Evolutionary conservation across 768 basidiomycete genomes (phyloP), one percentile per base, ranked within the genome.

Genomic region (Trichaptum fuscoviolaceum): DNA sequence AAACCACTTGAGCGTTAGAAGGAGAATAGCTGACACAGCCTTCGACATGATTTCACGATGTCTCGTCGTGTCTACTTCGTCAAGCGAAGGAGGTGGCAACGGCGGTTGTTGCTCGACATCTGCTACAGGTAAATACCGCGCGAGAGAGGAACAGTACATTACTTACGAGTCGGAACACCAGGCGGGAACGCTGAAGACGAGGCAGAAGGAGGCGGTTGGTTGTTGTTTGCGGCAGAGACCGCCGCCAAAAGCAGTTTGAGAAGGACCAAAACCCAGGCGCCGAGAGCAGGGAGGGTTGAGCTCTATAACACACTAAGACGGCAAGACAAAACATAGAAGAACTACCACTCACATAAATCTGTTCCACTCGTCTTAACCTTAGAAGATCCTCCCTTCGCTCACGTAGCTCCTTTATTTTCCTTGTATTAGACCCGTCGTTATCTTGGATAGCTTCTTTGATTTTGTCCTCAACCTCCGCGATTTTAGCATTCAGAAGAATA

Each of bases 41-140:
- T 99, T 99, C 12, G 93, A 94, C 0, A 93, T 97, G 70, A 99
- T 96, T 77, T 99, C 97, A 52, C 96, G 92, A 77, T 99, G 96
- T 12, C 97, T 87, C 26, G 88, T 90, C 34, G 96, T 90, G 73
- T 99, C 97, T 62, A 93, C 87, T 71, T 99, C 96, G 67, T 98
- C 95, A 15, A 95, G 78, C 0, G 90, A 91, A 4, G 87, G 90
- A 2, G 92, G 90, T 1, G 86, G 85, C 0, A 81, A 78, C 12
- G 85, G 82, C 3, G 84, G 83, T 66, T 86, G 88, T 63, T 90
- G 89, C 67, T 85, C 83, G 17, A 34, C 59, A 5, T 87, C 88
- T 84, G 71, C 59, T 68, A 59, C 35, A 64, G 52, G 64, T 20
- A 10, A 58, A 30, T 52, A 65, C 23, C 9, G 61, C 57, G 15